Evolutionary conservation across 2,329 filamentous ascomycete species (phyloP).

Genomic region (Fusarium sp.): DNA sequence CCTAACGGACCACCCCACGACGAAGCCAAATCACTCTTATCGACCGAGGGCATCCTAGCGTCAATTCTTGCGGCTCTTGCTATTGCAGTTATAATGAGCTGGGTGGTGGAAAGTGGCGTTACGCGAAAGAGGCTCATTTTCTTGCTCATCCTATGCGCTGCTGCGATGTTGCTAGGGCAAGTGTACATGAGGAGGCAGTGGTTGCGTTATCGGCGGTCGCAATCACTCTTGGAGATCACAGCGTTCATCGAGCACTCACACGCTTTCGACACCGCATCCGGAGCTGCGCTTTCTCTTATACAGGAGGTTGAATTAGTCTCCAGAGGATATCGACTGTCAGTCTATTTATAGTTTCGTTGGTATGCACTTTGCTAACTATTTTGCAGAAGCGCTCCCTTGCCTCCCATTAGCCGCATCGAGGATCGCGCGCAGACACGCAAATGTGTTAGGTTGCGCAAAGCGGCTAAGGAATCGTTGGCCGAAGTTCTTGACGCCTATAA

Average conservation of each 20-base stretch:
- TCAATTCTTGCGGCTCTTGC: conserved; percentile 65
- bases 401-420: conserved; percentile 92
- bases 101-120: conserved; percentile 68
- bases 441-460: conserved; percentile 82
- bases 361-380: conserved; percentile 1
- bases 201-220: conserved; percentile 81
- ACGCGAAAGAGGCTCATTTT: conserved; percentile 68
- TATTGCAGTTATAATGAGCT: conserved; percentile 79
- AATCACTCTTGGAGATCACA: conserved; percentile 77
- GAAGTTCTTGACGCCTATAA: conserved; percentile 79
- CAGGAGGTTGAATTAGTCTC: conserved; percentile 97
- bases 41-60: conserved; percentile 63
- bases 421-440: conserved; percentile 82
- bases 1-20: conserved; percentile 18
- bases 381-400: conserved; percentile 83
- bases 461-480: conserved; percentile 77
- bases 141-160: conserved; percentile 64
- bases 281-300: conserved; percentile 82
- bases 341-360: conserved; percentile 20
- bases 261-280: conserved; percentile 81
- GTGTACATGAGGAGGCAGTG: conserved; percentile 82
- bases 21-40: conserved; percentile 49
- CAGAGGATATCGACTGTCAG: conserved; percentile 86
- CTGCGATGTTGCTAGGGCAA: conserved; percentile 69
- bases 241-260: conserved; percentile 80